Evolutionary conservation across 2,329 filamentous ascomycete genomes (phyloP), one percentile per base, ranked within the genome.

Genomic region (Fusarium sarcochroum): DNA sequence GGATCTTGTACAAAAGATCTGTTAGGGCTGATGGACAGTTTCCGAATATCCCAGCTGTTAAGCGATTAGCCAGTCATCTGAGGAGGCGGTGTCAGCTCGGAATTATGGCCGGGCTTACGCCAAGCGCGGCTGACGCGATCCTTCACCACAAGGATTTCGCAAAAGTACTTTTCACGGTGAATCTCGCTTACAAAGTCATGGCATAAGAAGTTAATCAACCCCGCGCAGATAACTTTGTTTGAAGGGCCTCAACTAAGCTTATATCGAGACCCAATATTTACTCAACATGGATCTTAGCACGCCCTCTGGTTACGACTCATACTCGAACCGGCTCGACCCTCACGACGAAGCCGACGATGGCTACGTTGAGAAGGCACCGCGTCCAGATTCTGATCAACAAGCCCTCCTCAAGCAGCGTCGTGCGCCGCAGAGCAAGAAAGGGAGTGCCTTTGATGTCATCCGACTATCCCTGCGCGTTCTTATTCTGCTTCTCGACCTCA

Each of bases 281-380:
- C 14, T 17, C 34, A 35, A 8, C 7, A 58, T 62, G 58, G 58
- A 62, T 13, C 48, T 62, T 1, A 62, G 58, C 30, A n/a, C 32
- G 0, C 58, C 57, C 0, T 62, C 58, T 15, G 47, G 47, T 6
- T 62, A 62, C 14, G 58, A 62, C 4, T 62, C 58, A 1, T 62
- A 62, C 35, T 62, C 58, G 0, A 62, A 62, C 41, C 40, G 58
- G 3, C 58, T 62, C 8, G 57, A 62, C 14, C 58, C 57, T 23
- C 48, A 62, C 10, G 58, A 62, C 10, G 58, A 62, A 10, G 25
- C 25, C 3, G 47, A 62, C 9, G 20, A 32, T 6, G 17, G 44
- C 11, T 35, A 32, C 18, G 13, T 25, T 37, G 47, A 46, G 1
- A 62, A 62, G 13, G 6, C 21, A 7, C 7, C 30, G 0, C 21